Base-by-base conservation (phyloP, 768 basidiomycete species). In the Ramaria sp. region DNA sequence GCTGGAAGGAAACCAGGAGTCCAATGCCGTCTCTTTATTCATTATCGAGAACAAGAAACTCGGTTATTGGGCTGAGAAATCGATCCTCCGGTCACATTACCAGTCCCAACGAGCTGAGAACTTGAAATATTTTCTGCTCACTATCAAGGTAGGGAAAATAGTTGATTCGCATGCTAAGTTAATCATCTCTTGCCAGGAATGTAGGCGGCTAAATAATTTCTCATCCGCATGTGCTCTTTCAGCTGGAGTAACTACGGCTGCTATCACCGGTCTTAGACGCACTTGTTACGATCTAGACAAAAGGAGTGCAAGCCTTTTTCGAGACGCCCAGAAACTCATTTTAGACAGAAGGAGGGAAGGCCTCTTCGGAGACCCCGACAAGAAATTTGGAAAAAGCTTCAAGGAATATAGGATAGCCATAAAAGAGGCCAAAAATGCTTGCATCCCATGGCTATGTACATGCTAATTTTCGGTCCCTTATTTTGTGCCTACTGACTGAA, bases 41-140 rank as follows among this genome's bases (percentile, higher is more conserved):
- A 64, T 65, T 18, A 60, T 61, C 7, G 64, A 64, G 10, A 73
- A 72, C 54, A 71, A 71, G 60, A 69, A 70, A 53, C 66, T 77
- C 39, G 61, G 67, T 27, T 59, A 65, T n/a, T 74, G 70, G 68
- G 67, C 70, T 13, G 69, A 72, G 48, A 66, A 71, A 48, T 73
- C 71, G 1, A 63, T 75, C n/a, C 60, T 73, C 37, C 70, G 69
- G 37, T 69, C 67, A 42, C 69, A 71, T 24, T 61, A 64, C 8
- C 66, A 72, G 24, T 65, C 70, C 38, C 55, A 60, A 24, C 65
- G 77, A 7, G 68, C 66, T 6, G 64, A 67, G 16, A 70, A 71
- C 16, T 65, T 76, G 45, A 75, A 69, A 56, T 74, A 71, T 58
- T 76, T 76, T 57, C 65, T 76, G 43, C 65, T 72, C 55, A 65